phyloP scores from a whole-genome alignment of 2,329 filamentous ascomycete genomes.

The Epichloe sp. region DNA sequence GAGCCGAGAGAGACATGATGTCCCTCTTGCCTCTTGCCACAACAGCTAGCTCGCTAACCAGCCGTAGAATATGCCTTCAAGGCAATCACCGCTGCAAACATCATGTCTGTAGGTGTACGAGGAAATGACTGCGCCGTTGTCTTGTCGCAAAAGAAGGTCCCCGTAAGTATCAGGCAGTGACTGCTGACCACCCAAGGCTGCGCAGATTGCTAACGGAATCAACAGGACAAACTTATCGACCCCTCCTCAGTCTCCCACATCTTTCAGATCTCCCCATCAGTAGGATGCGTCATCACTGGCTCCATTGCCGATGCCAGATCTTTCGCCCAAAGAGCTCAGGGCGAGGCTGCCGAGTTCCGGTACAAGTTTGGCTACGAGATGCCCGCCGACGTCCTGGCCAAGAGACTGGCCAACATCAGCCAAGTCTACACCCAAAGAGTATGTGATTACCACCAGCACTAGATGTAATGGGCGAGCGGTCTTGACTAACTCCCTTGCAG shows the following conservation, averaged over 20 bases:
- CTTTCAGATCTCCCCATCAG: constrained; percentile 89
- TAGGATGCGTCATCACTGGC: constrained; percentile 96
- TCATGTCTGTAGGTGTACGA: constrained; percentile 90
- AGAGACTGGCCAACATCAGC: constrained; percentile 96
- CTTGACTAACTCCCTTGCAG: constrained; percentile 17
- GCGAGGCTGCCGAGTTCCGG: constrained; percentile 92
- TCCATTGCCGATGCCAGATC: constrained; percentile 96
- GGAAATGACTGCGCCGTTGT: constrained; percentile 97
- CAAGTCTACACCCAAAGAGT: constrained; percentile 98
- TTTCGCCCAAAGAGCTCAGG: constrained; percentile 81
- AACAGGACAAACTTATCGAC: constrained; percentile 96
- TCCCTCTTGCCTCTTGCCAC: background rate
- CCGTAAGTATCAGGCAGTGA: constrained; percentile 45
- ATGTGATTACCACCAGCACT: constrained; percentile 13
- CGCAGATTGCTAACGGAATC: background rate
- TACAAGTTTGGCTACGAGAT: constrained; percentile 99
- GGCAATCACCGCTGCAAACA: constrained; percentile 97
- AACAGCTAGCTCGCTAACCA: background rate
- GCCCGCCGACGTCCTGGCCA: constrained; percentile 93
- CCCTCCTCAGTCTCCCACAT: constrained; percentile 93
- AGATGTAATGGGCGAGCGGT: background rate
- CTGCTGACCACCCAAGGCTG: background rate
- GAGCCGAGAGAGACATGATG: background rate
- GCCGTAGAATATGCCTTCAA: constrained; percentile 97
- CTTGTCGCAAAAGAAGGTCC: constrained; percentile 98